Base-by-base conservation (phyloP, 768 basidiomycete species). In the Tylopilus cervinicoccineus region DNA sequence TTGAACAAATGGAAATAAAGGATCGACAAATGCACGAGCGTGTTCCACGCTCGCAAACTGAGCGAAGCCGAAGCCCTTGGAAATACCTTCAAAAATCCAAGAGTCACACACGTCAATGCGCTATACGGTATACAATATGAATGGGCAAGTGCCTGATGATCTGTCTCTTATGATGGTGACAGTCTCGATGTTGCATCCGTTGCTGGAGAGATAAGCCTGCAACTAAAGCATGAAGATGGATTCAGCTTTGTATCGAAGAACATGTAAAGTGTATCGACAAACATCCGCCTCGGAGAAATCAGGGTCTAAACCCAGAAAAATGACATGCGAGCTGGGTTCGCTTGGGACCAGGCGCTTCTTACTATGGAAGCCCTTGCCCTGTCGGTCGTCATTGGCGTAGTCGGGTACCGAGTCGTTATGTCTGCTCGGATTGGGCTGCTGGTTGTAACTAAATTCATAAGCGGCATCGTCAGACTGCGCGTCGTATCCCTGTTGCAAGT, bases 61-160 rank as follows among this genome's bases (percentile, higher is more conserved):
- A 60, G 92, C 94, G 69, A 99, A 99, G 50, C 93, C 96, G 65
- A 97, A 97, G 63, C 91, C 88, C 71, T 95, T 95, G 47, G 94
- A 94, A 53, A 78, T 72, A 83, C 91, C 91, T 93, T 84, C 70
- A 72, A 81, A 72, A 80, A 80, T 78, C 75, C 72, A 81, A 81
- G 52, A 70, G 72, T 75, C 74, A 77, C 63, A 69, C 73, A 83
- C 68, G 85, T 88, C 73, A 91, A 88, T 85, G 81, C 72, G 75
- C 74, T 66, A 79, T 72, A 75, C 72, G 72, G 43, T 70, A 70
- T 72, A 71, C 70, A 79, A 84, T 82, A 83, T 77, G 80, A 86
- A 86, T 75, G 73, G 85, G 82, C 78, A 88, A 88, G 80, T 85
- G 85, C 93, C 93, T 80, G 95, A 86, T 80, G 83, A 79, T 83